phyloP scores from a whole-genome alignment of 768 basidiomycete genomes.

The Amanita fuliginea region DNA sequence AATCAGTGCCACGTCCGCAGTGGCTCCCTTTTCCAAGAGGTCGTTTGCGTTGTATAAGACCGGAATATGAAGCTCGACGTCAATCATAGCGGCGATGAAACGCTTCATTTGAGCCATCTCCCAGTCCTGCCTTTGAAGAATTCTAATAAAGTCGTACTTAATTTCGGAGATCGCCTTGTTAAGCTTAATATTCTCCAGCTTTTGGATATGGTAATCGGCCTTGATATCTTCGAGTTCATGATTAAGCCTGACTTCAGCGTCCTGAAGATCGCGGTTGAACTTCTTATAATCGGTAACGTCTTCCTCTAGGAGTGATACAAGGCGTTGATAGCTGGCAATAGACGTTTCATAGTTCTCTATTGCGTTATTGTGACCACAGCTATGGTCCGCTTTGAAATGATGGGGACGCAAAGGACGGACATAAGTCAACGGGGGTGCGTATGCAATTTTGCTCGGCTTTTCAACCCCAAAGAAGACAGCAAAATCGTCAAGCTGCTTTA shows the following conservation, averaged over 20 bases:
- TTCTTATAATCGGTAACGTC: too few relatives aligned
- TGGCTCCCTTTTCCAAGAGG: not conserved
- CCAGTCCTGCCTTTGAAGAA: not conserved
- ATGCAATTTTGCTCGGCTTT: not conserved
- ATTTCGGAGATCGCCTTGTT: not conserved
- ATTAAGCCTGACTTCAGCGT: too few relatives aligned
- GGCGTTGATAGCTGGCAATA: not conserved
- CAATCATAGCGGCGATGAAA: not conserved
- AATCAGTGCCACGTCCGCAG: not conserved
- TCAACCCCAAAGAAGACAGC: not conserved
- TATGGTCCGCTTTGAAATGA: not conserved
- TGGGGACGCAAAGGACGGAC: too few relatives aligned
- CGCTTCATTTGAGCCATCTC: not conserved
- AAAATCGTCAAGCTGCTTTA: not conserved
- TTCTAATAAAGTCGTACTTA: not conserved
- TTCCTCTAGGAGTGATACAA: not conserved
- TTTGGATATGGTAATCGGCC: not conserved
- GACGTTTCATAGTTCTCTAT: not conserved
- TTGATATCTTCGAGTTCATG: not conserved
- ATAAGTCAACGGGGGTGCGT: not conserved
- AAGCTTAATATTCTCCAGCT: not conserved
- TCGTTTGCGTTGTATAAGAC: not conserved
- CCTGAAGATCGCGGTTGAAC: too few relatives aligned
- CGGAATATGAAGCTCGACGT: not conserved
- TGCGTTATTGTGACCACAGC: not conserved